Base-by-base conservation (phyloP, 306 rosid genomes). In the Prosopis cineraria region DNA sequence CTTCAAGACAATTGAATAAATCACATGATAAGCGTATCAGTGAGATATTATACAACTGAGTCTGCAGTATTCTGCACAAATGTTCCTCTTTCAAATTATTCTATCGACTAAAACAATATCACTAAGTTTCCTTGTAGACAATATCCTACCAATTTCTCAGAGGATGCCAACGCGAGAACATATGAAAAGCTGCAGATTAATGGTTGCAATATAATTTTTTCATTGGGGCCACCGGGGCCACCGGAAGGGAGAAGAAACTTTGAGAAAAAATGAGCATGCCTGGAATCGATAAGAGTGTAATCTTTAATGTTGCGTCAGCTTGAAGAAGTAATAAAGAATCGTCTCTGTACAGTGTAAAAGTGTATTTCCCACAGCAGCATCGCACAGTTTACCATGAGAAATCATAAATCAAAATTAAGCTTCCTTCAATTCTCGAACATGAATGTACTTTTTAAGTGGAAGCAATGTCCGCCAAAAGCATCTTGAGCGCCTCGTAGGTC, bases 401-500 rank as follows among this genome's bases (percentile, higher is more conserved):
- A 44, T 81, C 81, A 41, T 64, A 64, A 80, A 80, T 73, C 70
- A 58, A 80, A 80, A 82, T 82, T 77, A 73, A 73, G 69, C 17
- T 33, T 19, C 76, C 78, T 65, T 71, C 63, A 66, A 53, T 41
- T 45, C 72, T 59, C 36, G 50, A 68, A 50, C 68, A 30, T 10
- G 34, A 55, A 77, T 24, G 62, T 27, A 68, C 70, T 81, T 82
- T 88, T 78, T 58, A 17, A 0, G 68, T 45, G 47, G 87, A 71
- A 20, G 78, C 66, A 16, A 81, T 70, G 72, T 91, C 97, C 0
- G 96, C 89, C 59, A 95, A 84, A 64, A 92, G 78, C 89, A 74
- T 72, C 92, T 91, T 95, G 79, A 95, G 84, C 12, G 91, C 87
- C 84, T 95, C 98, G 14, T 95, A 95, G 4, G 98, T 93, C 98